Percentiles rank a stretch among this genome's conserved stretches.
These are phyloP conservation scores for Ogataea degrootiae DNA, from an alignment of 805 yeast species.

Conservation along the genomic window DNA sequence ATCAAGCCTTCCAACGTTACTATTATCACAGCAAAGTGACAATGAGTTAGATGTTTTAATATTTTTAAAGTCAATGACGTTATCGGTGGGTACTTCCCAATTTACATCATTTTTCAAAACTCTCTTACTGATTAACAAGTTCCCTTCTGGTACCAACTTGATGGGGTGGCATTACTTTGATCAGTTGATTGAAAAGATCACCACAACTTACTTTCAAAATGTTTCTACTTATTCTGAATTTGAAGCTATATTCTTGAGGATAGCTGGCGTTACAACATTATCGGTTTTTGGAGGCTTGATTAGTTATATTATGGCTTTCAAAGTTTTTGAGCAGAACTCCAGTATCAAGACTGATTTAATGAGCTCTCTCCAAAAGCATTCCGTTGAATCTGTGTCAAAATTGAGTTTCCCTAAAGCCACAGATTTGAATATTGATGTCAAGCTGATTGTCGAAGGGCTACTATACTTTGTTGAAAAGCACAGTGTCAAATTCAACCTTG, in stretches of 20 bases:
- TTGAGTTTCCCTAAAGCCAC: slow-evolving; percentile 43
- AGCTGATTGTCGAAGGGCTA: slow-evolving; percentile 29
- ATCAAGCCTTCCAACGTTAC: neutral
- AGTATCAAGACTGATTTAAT: slow-evolving; percentile 1
- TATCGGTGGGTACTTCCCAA: slow-evolving; percentile 4
- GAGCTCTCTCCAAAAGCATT: slow-evolving; percentile 5
- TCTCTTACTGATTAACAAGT: slow-evolving; percentile 8
- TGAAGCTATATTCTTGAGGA: slow-evolving; percentile 1
- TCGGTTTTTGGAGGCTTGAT: slow-evolving; percentile 7
- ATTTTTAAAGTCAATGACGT: slow-evolving; percentile 6
- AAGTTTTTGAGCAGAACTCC: slow-evolving; percentile 4
- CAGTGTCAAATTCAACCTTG: slow-evolving; percentile 17
- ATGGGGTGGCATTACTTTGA: slow-evolving; percentile 21
- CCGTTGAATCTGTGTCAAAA: slow-evolving; percentile 14
- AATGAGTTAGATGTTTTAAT: slow-evolving; percentile 3
- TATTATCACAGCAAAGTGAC: neutral
- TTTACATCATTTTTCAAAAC: slow-evolving; percentile 6
- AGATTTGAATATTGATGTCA: slow-evolving; percentile 28
- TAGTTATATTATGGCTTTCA: slow-evolving; percentile 16
- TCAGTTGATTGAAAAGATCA: slow-evolving; percentile 4
- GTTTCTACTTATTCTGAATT: slow-evolving; percentile 6
- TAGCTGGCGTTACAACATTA: slow-evolving; percentile 1
- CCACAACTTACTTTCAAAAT: neutral
- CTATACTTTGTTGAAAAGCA: slow-evolving; percentile 13
- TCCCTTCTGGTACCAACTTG: slow-evolving; percentile 21